phyloP scores from a whole-genome alignment of 176 grass and related monocot genomes.

The Musa schizocarpa region DNA sequence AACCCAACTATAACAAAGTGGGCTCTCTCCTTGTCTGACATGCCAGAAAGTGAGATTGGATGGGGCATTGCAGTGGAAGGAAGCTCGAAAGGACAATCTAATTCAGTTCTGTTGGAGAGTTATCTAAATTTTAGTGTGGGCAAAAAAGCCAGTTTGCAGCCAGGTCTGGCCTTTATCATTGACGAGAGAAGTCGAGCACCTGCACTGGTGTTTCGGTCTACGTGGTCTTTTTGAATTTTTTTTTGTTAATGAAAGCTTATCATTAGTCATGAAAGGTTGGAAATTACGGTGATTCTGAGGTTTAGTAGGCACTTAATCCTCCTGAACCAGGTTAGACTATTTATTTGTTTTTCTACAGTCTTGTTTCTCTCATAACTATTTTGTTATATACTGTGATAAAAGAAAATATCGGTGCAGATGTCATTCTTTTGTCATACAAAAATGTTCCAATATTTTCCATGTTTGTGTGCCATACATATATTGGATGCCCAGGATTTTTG shows the following conservation, averaged over 20 bases:
- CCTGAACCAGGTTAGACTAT: neutral
- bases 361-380: neutral
- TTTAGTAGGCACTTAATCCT: neutral
- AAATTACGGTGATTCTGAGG: neutral
- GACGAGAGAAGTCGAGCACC: slow-evolving; percentile 33
- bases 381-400: neutral
- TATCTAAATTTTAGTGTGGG: slow-evolving; percentile 70
- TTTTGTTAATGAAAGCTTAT: neutral
- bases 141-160: slow-evolving; percentile 53
- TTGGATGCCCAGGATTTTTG: neutral
- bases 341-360: neutral
- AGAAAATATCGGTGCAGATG: neutral
- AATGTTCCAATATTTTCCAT: neutral
- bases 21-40: slow-evolving; percentile 50
- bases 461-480: neutral
- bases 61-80: slow-evolving; percentile 51
- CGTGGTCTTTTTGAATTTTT: slow-evolving; percentile 49
- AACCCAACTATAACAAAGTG: slow-evolving; percentile 37
- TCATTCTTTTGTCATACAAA: neutral
- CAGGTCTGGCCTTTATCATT: slow-evolving; percentile 39
- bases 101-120: slow-evolving; percentile 41
- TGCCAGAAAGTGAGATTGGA: slow-evolving; percentile 46
- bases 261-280: neutral
- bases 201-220: slow-evolving; percentile 44
- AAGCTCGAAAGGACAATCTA: slow-evolving; percentile 31